Conservation (phyloP, 202 grass and related monocot species). For the Setaria viridis region DNA sequence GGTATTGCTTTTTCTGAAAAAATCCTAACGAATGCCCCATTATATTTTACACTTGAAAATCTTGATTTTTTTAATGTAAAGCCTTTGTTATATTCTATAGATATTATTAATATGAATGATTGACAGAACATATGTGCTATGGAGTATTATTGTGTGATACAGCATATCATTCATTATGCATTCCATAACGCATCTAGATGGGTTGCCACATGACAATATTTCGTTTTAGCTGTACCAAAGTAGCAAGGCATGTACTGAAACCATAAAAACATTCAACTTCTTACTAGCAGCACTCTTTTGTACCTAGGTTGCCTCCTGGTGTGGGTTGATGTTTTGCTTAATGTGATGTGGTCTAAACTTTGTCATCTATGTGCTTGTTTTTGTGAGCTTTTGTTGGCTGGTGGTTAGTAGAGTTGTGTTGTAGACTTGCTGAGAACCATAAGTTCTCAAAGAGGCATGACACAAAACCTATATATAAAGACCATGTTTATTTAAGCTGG, state of each 20-base stretch:
- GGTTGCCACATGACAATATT: neutral
- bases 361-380: neutral
- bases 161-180: neutral
- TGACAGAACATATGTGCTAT: neutral
- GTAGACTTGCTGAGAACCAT: constrained; percentile 7
- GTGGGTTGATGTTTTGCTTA: neutral
- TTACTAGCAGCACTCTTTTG: constrained; percentile 4
- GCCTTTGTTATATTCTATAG: constrained; percentile 1
- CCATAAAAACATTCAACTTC: neutral
- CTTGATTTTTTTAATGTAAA: neutral
- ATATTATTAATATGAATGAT: neutral
- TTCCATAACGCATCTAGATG: neutral
- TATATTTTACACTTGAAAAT: neutral
- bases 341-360: neutral
- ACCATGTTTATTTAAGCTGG: neutral
- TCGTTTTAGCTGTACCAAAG: neutral
- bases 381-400: neutral
- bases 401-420: neutral
- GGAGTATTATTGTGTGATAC: neutral
- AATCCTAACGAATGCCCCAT: neutral
- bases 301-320: neutral
- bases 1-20: neutral
- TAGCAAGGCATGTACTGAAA: neutral
- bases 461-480: neutral
- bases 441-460: neutral